Evolutionary conservation across 2,329 filamentous ascomycete species (phyloP), one percentile per base, ranked within the genome.

Genomic region (Nigrospora oryzae): DNA sequence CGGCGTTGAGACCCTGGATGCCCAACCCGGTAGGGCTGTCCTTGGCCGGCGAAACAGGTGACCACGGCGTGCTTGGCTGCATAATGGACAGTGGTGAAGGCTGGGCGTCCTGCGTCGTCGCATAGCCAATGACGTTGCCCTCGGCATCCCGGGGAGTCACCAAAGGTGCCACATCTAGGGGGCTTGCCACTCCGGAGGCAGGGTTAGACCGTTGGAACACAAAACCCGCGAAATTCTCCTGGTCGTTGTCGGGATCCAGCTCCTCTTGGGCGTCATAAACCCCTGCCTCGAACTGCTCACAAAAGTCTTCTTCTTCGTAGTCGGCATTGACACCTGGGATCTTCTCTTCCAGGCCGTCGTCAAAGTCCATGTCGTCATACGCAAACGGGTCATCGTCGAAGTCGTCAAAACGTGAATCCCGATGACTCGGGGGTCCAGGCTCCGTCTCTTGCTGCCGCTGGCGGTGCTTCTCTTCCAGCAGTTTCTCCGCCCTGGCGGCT

Each of bases 381-480:
- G 81, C 77, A 51, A 79, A 77, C 7, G 56, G 61, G 51, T 81
- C 77, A 30, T 79, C 79, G 51, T 83, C 77, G 53, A 79, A 79
- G 42, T 83, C 79, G 50, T 83, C 78, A 50, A 71, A 79, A 15
- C 74, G 66, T 3, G 75, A 77, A 54, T 79, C 75, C 36, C 69
- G 65, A 33, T 54, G 53, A 11, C 63, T 60, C 36, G 59, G 51
- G 42, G 63, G 42, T 28, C 65, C 61, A 5, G 66, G 67, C 48
- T 77, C 71, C 55, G 76, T 83, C 47, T 83, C 81, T 30, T 81
- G 67, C 49, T 83, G 78, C 44, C 80, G 78, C 51, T 84, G 76
- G 14, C 83, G 72, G 59, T 89, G 84, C 40, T 81, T 76, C 53
- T 88, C 86, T 60, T 89, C 87, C 36, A 89, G 66, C 34, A 84